Base-by-base conservation (phyloP, 352 stramenopile genomes). In the Globisporangium alternatum region DNA sequence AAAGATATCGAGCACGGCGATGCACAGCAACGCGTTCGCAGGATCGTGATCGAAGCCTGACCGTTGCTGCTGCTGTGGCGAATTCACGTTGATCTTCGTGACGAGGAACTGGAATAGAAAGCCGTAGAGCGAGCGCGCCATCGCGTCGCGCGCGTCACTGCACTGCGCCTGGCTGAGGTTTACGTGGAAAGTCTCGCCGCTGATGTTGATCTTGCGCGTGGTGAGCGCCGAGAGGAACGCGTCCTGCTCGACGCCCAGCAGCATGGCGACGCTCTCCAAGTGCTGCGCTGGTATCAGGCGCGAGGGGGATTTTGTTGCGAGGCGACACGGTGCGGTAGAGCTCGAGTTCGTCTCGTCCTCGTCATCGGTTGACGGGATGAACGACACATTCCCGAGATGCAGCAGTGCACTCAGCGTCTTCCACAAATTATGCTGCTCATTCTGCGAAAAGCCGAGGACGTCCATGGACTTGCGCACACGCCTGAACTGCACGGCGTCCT, bases 1-100 rank as follows among this genome's bases (percentile, higher is more conserved):
- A 47, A 97, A 97, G 39, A 97, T 96, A 71, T 97, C 90, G 28
- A 97, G 66, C 13, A 97, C 77, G 3, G 88, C 88, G 48, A 97
- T 96, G 22, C 77, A 93, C 0, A 72, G 73, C 19, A 60, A 30
- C 28, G 33, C 25, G 48, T 45, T 30, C 56, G 58, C 30, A 68
- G 58, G 17, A 69, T 66, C 53, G 45, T 44, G 9, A 22, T 54
- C 30, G 48, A 70, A 43, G 61, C 13, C 2, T 39, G 56, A 19
- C 13, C 15, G 56, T 66, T 64, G 33, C 41, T 69, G 64, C 57
- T 56, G 43, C 39, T 56, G 64, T 10, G 52, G 62, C 64, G 45
- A 57, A 70, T 74, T 52, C 53, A 71, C 59, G 61, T 96, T 97
- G 15, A 97, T 79, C 43, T 87, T 85, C 9, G 68, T 78, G 2